Evolutionary conservation across 805 yeast genomes (phyloP).

Genomic region (Nakazawaea molendinolei): DNA sequence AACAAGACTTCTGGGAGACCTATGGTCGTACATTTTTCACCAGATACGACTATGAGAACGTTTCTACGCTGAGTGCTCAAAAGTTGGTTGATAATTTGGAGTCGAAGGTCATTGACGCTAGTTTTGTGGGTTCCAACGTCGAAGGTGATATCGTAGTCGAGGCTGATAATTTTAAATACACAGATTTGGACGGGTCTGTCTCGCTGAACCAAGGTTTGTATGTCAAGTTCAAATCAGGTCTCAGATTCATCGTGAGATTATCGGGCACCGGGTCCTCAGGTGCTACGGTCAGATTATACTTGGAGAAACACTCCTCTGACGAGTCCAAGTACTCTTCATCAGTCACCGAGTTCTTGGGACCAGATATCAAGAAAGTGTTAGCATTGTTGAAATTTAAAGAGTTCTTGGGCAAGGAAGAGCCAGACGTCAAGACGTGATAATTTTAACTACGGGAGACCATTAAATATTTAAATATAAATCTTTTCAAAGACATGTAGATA

Average conservation of each 20-base stretch:
- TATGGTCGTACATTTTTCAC: conserved; percentile 98
- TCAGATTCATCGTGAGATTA: conserved; percentile 81
- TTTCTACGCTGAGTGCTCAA: conserved; percentile 66
- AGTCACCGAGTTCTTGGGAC: conserved; percentile 64
- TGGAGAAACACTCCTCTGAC: conserved; percentile 76
- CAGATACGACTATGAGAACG: conserved; percentile 88
- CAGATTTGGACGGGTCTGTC: conserved; percentile 91
- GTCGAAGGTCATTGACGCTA: conserved; percentile 26
- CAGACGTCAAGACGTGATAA: conserved; percentile 75
- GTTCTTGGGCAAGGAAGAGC: conserved; percentile 73
- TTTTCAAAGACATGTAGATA: not conserved
- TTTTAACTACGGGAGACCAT: not conserved
- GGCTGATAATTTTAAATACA: conserved; percentile 85
- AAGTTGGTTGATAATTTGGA: conserved; percentile 53
- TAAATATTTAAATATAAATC: not conserved
- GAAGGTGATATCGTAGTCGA: conserved; percentile 54
- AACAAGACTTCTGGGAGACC: conserved; percentile 78
- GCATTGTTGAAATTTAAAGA: conserved; percentile 65
- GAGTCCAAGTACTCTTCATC: conserved; percentile 35
- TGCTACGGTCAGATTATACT: conserved; percentile 88
- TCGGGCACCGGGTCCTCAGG: conserved; percentile 98
- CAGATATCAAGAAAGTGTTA: conserved; percentile 58
- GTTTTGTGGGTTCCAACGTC: conserved; percentile 46
- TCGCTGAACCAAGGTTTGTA: conserved; percentile 84
- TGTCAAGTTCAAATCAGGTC: conserved; percentile 74